Evolutionary conservation across 2,329 filamentous ascomycete species (phyloP), one percentile per base, ranked within the genome.

Genomic region (Plectosphaerella cucumerina): DNA sequence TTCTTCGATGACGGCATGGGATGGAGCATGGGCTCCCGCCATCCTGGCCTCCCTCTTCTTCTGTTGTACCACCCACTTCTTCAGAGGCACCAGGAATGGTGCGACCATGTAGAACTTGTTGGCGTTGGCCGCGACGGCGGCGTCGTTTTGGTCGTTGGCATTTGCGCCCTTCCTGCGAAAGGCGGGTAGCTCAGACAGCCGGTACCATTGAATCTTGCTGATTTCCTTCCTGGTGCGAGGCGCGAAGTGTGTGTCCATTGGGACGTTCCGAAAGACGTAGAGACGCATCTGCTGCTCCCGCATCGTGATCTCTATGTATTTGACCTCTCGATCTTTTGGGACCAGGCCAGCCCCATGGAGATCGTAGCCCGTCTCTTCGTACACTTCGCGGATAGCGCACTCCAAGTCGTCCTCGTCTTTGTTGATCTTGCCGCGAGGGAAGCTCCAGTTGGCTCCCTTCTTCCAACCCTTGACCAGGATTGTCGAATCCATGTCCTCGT

Each of bases 91-190:
- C 50, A 97, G 75, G 64, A 99, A 99, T 0, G 93, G 92, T 0
- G 91, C 91, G 17, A 99, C 94, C 90, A 97, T 97, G 70, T 97
- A 99, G 66, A 97, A 97, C 63, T 93, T 97, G 67, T 89, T 91
- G 39, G 85, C 84, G 59, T 87, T 89, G 14, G 73, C 72, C 12
- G 82, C 70, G 26, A 72, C 70, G 12, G 80, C 76, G 34, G 79
- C 76, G 33, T 67, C 67, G 14, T 68, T 72, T 47, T 86, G 78
- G 44, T 82, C 78, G n/a, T 84, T 78, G 15, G 61, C 65, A 50
- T 82, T 77, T 45, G 67, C 67, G 17, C 75, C 76, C 63, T 87
- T 91, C 66, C 87, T 89, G 50, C 85, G 84, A 60, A 90, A 85
- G 0, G 89, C 90, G 1, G 94, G 93, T 22, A 99, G 78, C 54